phyloP scores from a whole-genome alignment of 2,329 filamentous ascomycete genomes.

The Colletotrichum australisinense region DNA sequence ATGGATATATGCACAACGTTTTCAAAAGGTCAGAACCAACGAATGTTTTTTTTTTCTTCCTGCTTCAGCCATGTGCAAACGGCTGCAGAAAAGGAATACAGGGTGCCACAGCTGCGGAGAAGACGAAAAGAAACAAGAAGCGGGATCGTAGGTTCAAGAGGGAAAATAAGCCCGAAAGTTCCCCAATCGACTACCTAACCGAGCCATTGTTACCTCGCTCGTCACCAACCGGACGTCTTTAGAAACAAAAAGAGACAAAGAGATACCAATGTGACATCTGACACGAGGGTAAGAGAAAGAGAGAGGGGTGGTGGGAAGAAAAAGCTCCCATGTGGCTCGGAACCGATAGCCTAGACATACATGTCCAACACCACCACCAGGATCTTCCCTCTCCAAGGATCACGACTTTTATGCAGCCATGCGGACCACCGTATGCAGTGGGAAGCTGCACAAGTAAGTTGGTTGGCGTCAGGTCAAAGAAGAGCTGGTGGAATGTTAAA shows the following conservation, averaged over 20 bases:
- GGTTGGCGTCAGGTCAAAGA: background rate
- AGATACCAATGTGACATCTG: slow-evolving; percentile 20
- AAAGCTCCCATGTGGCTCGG: background rate
- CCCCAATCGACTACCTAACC: background rate
- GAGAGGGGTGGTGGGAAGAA: background rate
- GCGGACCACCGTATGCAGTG: slow-evolving; percentile 14
- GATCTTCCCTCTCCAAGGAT: background rate
- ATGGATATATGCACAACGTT: slow-evolving; percentile 2
- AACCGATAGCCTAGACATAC: background rate
- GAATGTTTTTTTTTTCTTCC: background rate
- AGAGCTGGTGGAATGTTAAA: slow-evolving; percentile 9
- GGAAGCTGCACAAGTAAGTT: slow-evolving; percentile 1
- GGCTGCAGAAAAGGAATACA: background rate
- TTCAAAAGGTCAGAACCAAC: slow-evolving; percentile 6
- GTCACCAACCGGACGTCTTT: background rate
- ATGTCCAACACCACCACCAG: slow-evolving; percentile 6
- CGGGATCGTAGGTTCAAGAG: background rate
- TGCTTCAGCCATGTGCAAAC: background rate
- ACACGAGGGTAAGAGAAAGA: background rate
- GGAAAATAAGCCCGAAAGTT: background rate
- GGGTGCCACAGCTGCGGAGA: background rate
- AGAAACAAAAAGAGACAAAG: background rate
- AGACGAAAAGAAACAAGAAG: no score
- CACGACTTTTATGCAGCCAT: slow-evolving; percentile 11
- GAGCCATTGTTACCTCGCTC: background rate